Base-by-base conservation (phyloP, 371 early-diverging fungal genomes). In the Mucor velutinosus region DNA sequence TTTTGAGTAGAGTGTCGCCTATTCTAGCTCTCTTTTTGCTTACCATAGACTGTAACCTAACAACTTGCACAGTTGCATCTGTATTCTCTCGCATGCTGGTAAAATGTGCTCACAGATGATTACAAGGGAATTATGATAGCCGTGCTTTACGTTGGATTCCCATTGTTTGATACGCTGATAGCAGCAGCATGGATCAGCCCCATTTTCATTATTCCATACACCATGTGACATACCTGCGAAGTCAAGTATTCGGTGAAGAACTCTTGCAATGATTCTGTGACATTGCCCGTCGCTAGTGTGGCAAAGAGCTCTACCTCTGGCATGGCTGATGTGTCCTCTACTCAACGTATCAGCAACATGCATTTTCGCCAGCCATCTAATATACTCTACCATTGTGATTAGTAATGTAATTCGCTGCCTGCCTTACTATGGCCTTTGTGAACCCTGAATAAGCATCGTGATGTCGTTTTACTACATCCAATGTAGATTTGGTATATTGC, bases 41-140 rank as follows among this genome's bases (percentile, higher is more conserved):
- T 65, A 73, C 73, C 73, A 73, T 60, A 62, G 27, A 33, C 73
- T 69, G 56, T 69, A 69, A 4, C 73, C 73, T 2, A 60, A 25
- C 12, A 69, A 30, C 21, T 69, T 63, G 29, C 64, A 60, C 3
- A 73, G 35, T 49, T 69, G 43, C n/a, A 73, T 19, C 12, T 58
- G 55, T 32, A 73, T 69, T 60, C 64, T 57, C 23, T 73, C 73
- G 19, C 60, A 62, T 35, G 64, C 69, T 8, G 70, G 73, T 11
- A 66, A 6, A n/a, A 69, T 63, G 47, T 73, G 60, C 30, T 73
- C 60, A 27, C 65, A 62, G 2, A 60, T 30, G 7, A 66, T 57
- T 5, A 15, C 35, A n/a, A 66, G 21, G 0, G 66, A 63, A 17
- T 65, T 61, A 4, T 66, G 37, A 41, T 66, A 60, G 30, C 64